Evolutionary conservation across 176 grass and related monocot species (phyloP), one percentile per base, ranked within the genome.

Genomic region (Lolium multiflorum): DNA sequence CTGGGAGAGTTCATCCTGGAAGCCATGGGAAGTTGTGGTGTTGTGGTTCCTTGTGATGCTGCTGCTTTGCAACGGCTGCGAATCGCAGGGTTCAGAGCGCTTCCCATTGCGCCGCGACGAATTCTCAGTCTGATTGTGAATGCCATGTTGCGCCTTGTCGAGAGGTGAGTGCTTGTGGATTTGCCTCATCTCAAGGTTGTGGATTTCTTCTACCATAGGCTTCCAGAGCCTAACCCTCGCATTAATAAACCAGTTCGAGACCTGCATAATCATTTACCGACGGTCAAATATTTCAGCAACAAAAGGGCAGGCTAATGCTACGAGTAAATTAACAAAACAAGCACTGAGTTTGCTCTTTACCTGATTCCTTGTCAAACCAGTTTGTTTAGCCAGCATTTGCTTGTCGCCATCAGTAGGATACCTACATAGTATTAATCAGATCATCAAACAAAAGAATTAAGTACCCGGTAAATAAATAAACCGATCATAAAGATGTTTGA

Each of bases 201-300:
- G 97, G 41, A 99, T 93, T 87, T 99, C 97, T 79, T 99, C 97
- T 11, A 99, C 94, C 97, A 99, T 99, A 0, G 97, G 97, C 87
- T 99, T 99, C 97, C 97, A 99, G 15, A 99, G 86, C 48, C 97
- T 84, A 37, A 99, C 97, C 85, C 97, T 94, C 43, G 97, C 97
- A 74, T 99, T 99, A 37, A 99, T 99, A 66, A 99, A 99, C 97
- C 97, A 99, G 59, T 99, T 99, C 2, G 97, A 99, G 47, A 99
- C 97, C 97, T 99, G 51, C 14, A 61, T 11, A 17, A 28, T 13
- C 18, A 66, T 78, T 72, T 58, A 74, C 12, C 15, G 39, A 11
- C 46, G 9, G 38, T 81, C 26, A 85, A 85, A 2, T 61, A 24
- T 43, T 68, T 50, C 1, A 59, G 0, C 25, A 38, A 66, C 3